A percentile compares a stretch with the other conserved stretches of the same genome.
Evolutionary conservation across 192 early-diverging fungal species (phyloP).

Genomic region (Backusella circina): DNA sequence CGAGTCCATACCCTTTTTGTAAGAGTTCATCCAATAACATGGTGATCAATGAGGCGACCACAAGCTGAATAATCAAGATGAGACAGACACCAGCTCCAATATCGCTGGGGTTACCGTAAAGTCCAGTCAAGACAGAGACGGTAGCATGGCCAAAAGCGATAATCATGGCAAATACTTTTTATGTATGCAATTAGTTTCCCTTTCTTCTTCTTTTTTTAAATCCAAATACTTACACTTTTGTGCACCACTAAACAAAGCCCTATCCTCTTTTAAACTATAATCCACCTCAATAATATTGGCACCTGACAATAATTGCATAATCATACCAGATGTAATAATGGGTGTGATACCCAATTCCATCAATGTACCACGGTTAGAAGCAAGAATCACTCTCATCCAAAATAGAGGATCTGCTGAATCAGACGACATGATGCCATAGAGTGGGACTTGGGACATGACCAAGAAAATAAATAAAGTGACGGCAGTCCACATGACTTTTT

Average conservation of each 20-base stretch:
- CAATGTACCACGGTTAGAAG: conserved; percentile 98
- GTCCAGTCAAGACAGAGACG: conserved; percentile 96
- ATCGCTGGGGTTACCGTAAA: conserved; percentile 95
- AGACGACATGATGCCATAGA: conserved; percentile 99
- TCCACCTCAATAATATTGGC: conserved; percentile 99
- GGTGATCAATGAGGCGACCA: conserved; percentile 94
- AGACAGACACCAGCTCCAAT: conserved; percentile 97
- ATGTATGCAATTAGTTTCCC: background rate
- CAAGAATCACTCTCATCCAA: conserved; percentile 99
- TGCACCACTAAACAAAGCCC: conserved; percentile 96
- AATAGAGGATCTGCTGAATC: conserved; percentile 98
- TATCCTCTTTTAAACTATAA: conserved; percentile 97
- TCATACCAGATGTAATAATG: conserved; percentile 99
- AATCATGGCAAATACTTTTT: conserved; percentile 93
- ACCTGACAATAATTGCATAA: conserved; percentile 99
- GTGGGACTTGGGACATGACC: conserved; percentile 98
- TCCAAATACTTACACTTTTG: conserved; percentile 75
- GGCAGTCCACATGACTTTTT: conserved; percentile 99
- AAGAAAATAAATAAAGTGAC: conserved; percentile 99
- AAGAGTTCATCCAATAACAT: conserved; percentile 98
- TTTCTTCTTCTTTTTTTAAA: background rate
- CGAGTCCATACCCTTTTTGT: conserved; percentile 99
- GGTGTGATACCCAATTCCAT: conserved; percentile 99
- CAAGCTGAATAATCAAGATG: conserved; percentile 94
- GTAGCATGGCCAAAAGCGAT: conserved; percentile 99